phyloP scores from a whole-genome alignment of 495 filamentous ascomycete genomes.

The Clavariopsis aquatica region DNA sequence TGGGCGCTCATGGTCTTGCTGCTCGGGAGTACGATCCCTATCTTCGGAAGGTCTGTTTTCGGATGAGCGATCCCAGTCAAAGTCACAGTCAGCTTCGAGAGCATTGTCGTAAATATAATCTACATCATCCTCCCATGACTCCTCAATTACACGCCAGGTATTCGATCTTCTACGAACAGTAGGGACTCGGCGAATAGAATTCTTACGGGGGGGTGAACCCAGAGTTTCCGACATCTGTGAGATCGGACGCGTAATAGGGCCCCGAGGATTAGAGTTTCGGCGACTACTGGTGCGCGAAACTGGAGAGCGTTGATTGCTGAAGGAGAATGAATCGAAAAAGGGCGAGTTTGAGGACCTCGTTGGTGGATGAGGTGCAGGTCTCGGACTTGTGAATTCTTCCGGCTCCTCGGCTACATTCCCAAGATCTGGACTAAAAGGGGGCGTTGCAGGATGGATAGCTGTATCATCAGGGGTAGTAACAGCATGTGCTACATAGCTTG shows the following conservation, averaged over 20 bases:
- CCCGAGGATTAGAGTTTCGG: slow-evolving; percentile 14
- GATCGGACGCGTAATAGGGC: slow-evolving; percentile 30
- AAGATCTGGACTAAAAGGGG: slow-evolving; percentile 50
- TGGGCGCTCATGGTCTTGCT: slow-evolving; percentile 16
- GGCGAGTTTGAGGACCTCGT: slow-evolving; percentile 25
- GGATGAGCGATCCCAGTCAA: slow-evolving; percentile 69
- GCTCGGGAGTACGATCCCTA: slow-evolving; percentile 27
- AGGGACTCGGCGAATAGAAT: slow-evolving; percentile 21
- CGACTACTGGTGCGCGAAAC: slow-evolving; percentile 28
- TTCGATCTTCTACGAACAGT: slow-evolving; percentile 27
- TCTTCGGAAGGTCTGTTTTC: slow-evolving; percentile 18
- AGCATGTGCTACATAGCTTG: slow-evolving; percentile 43
- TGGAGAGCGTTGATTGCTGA: slow-evolving; percentile 27
- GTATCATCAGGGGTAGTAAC: slow-evolving; percentile 54
- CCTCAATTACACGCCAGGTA: slow-evolving; percentile 50
- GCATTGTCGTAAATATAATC: slow-evolving; percentile 93
- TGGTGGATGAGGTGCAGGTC: slow-evolving; percentile 34
- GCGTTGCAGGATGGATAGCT: slow-evolving; percentile 51
- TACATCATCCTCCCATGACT: slow-evolving; percentile 90
- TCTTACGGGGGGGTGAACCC: slow-evolving; percentile 19
- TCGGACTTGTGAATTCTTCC: slow-evolving; percentile 47
- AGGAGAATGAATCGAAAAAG: slow-evolving; percentile 27
- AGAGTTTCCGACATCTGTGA: slow-evolving; percentile 43
- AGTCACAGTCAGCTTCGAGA: slow-evolving; percentile 86
- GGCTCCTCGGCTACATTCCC: slow-evolving; percentile 76